A percentile compares a stretch with the other conserved stretches of the same genome.
phyloP scores from a whole-genome alignment of 129 eudicot species.

The Smallanthus sonchifolius region DNA sequence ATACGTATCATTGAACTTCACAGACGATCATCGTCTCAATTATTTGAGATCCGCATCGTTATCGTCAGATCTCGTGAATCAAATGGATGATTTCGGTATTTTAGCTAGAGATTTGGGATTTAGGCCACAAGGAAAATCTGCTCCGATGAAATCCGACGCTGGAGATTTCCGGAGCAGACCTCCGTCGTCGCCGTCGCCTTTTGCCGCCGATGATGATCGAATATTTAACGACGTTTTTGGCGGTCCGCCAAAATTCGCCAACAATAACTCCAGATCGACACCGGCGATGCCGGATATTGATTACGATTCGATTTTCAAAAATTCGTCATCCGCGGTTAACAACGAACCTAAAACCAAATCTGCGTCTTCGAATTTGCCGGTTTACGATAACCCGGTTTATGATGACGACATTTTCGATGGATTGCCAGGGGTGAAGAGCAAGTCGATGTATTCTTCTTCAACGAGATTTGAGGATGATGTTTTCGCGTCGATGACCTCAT shows the following conservation, averaged over 20 bases:
- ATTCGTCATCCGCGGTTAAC: slow-evolving; percentile 25
- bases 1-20: slow-evolving; percentile 20
- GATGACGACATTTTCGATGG: slow-evolving; percentile 91
- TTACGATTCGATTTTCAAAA: slow-evolving; percentile 63
- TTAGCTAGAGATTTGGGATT: slow-evolving; percentile 75
- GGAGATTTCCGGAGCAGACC: slow-evolving; percentile 36
- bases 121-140: slow-evolving; percentile 77
- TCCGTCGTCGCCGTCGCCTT: slow-evolving; percentile 20
- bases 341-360: slow-evolving; percentile 25
- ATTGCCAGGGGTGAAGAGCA: slow-evolving; percentile 70
- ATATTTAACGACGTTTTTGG: slow-evolving; percentile 57
- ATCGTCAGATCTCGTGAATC: slow-evolving; percentile 39
- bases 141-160: slow-evolving; percentile 65
- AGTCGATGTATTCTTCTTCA: slow-evolving; percentile 33
- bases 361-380: slow-evolving; percentile 51
- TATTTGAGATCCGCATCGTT: slow-evolving; percentile 25
- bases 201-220: slow-evolving; percentile 27
- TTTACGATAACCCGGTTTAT: slow-evolving; percentile 89
- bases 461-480: slow-evolving; percentile 49
- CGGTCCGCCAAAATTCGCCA: slow-evolving; percentile 53
- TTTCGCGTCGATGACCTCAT: slow-evolving; percentile 47
- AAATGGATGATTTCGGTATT: slow-evolving; percentile 77
- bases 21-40: slow-evolving; percentile 1
- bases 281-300: slow-evolving; percentile 46
- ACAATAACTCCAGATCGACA: slow-evolving; percentile 24